phyloP scores from a whole-genome alignment of 345 rosid genomes.

The Populus euphratica region DNA sequence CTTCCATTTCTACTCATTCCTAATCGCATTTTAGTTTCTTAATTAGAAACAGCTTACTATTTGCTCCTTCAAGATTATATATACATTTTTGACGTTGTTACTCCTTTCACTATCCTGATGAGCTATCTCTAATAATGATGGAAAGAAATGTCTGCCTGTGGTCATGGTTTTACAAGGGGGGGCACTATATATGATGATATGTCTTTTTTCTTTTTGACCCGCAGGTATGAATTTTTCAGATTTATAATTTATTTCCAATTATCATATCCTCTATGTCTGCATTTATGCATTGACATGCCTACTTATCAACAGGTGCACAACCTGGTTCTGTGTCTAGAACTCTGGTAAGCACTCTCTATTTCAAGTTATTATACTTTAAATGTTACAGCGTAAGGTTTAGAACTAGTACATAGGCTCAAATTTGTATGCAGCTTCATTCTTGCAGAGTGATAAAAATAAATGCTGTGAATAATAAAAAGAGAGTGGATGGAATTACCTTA shows the following conservation, averaged over 20 bases:
- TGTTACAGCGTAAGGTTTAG: neutral
- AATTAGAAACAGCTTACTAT: neutral
- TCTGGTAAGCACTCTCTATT: neutral
- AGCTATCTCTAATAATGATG: neutral
- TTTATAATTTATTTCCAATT: neutral
- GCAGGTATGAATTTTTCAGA: neutral
- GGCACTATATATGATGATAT: neutral
- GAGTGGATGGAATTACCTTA: constrained; percentile 22
- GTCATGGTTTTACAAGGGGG: neutral
- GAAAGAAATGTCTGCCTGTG: neutral
- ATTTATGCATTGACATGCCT: constrained; percentile 1
- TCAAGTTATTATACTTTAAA: neutral
- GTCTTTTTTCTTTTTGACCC: neutral
- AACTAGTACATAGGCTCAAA: neutral
- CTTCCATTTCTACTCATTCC: neutral
- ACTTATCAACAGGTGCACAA: neutral
- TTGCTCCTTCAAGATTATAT: neutral
- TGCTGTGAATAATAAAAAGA: neutral
- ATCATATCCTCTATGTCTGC: neutral
- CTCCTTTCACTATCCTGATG: neutral
- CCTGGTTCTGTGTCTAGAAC: neutral
- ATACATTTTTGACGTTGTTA: neutral
- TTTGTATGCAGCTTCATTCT: too few relatives aligned
- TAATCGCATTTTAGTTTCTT: neutral
- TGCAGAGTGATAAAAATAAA: neutral